Base-by-base conservation (phyloP, 108 stramenopile species). In the Pseudonitzschia multiseries region DNA sequence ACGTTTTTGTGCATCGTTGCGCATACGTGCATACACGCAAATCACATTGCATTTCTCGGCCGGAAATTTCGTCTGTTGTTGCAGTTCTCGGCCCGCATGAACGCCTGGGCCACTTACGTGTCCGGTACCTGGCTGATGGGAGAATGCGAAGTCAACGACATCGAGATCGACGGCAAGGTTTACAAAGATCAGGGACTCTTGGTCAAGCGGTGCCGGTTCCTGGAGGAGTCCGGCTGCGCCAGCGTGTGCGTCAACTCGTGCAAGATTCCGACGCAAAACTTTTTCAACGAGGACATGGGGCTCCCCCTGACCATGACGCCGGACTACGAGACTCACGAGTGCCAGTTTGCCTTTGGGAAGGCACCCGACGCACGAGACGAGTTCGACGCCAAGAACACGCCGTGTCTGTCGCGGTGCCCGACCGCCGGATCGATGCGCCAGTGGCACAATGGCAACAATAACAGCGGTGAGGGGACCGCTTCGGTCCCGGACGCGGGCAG, bases 91-190 rank as follows among this genome's bases (percentile, higher is more conserved):
- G 76, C 93, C 2, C 83, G 85, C 20, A 81, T 96, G 89, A 96
- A 96, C 80, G 95, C 96, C 1, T 93, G 90, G 90, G 95, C 95
- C 0, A 98, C 97, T 0, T 71, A 77, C 33, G 65, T 86, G 56
- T 88, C 82, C 41, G 91, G 91, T n/a, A 90, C 90, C 10, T 86
- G 85, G 96, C 83, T 98, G 22, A 96, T 98, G 97, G 97, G 97
- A 13, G 89, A 93, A 69, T 93, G 89, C 68, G 80, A 89, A 73
- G 70, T 97, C 50, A 95, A 95, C 69, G 93, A 96, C 61, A 69
- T 93, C 44, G 75, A 73, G 76, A 69, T 70, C n/a, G 71, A 72
- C 33, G 86, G 68, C 22, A 76, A 71, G 18, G 71, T 79, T 27
- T 87, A 81, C 31, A 82, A 84, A 68, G 65, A 79, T 28, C 93